A percentile compares a stretch with the other conserved stretches of the same genome.
Evolutionary conservation across 2,329 filamentous ascomycete genomes (phyloP).

Genomic region (Hymenotorrendiella dingleyae): DNA sequence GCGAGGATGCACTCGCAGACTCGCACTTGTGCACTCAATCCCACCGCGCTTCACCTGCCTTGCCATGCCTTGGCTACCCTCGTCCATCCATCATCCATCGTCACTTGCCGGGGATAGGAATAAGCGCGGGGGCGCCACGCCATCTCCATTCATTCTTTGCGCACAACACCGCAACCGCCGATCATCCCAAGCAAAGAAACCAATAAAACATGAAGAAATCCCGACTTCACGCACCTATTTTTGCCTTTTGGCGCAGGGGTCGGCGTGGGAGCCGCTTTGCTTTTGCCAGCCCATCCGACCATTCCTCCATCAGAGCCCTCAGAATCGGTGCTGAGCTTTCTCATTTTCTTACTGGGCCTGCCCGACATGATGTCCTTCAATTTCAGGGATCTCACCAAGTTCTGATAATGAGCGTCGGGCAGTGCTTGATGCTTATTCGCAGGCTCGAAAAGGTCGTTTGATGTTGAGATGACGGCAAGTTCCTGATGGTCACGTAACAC

Average conservation of each 20-base stretch:
- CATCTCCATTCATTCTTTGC: neutral
- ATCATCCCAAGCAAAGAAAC: no score
- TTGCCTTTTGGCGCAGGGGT: neutral
- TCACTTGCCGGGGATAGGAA: neutral
- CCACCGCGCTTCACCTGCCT: no score
- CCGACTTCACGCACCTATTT: no score
- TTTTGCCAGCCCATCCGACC: slow-evolving; percentile 18
- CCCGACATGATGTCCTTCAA: slow-evolving; percentile 19
- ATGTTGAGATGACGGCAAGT: neutral
- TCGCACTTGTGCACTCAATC: no score
- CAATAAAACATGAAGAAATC: no score
- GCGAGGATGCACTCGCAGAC: no score
- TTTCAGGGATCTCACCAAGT: no score
- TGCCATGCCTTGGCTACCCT: no score
- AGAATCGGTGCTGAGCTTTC: slow-evolving; percentile 28
- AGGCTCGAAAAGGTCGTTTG: neutral
- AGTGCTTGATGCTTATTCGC: neutral
- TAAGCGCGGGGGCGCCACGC: no score
- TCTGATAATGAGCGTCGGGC: neutral
- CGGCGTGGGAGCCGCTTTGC: slow-evolving; percentile 12
- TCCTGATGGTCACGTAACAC: neutral
- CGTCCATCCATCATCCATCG: neutral
- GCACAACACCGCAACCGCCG: neutral
- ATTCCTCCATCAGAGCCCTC: slow-evolving; percentile 23
- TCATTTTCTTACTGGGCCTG: slow-evolving; percentile 23